A percentile compares a stretch with the other conserved stretches of the same genome.
phyloP scores from a whole-genome alignment of 352 stramenopile genomes.

The Globisporangium polare region DNA sequence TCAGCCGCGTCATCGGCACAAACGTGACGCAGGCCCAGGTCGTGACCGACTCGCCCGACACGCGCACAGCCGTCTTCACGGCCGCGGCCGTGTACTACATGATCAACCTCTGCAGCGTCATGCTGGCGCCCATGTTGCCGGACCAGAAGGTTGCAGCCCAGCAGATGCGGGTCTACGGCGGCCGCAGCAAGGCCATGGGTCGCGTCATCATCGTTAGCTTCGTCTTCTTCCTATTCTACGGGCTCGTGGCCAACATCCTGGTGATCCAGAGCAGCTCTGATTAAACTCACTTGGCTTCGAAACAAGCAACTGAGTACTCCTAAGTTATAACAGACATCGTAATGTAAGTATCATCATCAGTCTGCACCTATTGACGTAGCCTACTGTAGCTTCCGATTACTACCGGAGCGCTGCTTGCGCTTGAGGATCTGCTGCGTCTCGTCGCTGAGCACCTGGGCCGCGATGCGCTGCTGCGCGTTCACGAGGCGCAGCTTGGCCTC shows the following conservation, averaged over 20 bases:
- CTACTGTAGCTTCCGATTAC: not conserved
- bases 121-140: conserved; percentile 26
- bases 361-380: too few species aligned
- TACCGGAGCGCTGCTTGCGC: conserved; percentile 7
- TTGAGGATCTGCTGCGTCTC: conserved; percentile 35
- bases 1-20: conserved; percentile 25
- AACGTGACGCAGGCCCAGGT: conserved; percentile 20
- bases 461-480: conserved; percentile 29
- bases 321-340: conserved; percentile 6
- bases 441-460: conserved; percentile 28
- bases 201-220: conserved; percentile 25
- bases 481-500: conserved; percentile 23
- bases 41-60: conserved; percentile 21
- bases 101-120: conserved; percentile 27
- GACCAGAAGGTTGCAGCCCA: conserved; percentile 38
- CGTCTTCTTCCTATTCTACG: conserved; percentile 25
- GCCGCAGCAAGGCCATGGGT: conserved; percentile 27
- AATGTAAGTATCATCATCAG: too few species aligned
- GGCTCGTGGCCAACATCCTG: conserved; percentile 29
- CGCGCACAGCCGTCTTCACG: conserved; percentile 22
- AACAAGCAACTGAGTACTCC: not conserved
- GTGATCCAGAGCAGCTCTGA: conserved; percentile 9
- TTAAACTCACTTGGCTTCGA: not conserved
- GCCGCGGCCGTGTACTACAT: conserved; percentile 17
- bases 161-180: conserved; percentile 31